Conservation (phyloP, 352 stramenopile genomes). For the Aphanomyces invadans region DNA sequence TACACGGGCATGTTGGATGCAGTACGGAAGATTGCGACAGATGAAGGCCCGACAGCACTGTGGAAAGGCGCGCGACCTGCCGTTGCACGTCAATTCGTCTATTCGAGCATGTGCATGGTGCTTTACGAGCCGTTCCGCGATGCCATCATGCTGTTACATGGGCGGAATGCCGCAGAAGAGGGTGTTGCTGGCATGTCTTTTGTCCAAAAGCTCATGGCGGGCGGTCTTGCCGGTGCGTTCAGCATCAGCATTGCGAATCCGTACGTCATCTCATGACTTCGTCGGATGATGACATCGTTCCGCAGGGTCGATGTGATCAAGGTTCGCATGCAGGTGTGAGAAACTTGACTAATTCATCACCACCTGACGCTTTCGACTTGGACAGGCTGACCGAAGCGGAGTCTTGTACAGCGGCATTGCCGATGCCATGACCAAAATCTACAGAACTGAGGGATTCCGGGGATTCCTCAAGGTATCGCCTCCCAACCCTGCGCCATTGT, state of each 20-base stretch:
- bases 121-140: conserved; percentile 81
- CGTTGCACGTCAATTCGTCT: conserved; percentile 75
- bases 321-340: conserved; percentile 80
- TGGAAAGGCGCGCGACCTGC: conserved; percentile 77
- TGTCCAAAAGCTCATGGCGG: conserved; percentile 71
- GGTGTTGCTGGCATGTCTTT: neutral
- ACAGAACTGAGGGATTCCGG: conserved; percentile 54
- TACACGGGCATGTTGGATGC: conserved; percentile 22
- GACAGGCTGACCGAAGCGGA: conserved; percentile 27
- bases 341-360: neutral
- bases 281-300: neutral
- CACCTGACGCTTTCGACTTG: neutral
- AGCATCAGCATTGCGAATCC: conserved; percentile 76
- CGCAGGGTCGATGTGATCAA: conserved; percentile 83
- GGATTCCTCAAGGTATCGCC: conserved; percentile 51
- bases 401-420: conserved; percentile 34
- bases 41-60: conserved; percentile 54
- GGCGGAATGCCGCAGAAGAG: neutral
- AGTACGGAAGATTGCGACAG: conserved; percentile 49
- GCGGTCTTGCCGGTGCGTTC: conserved; percentile 66
- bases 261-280: conserved; percentile 32
- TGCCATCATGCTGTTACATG: conserved; percentile 23
- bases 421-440: conserved; percentile 64
- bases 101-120: conserved; percentile 83
- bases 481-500: neutral